Percentiles rank a stretch among this genome's conserved stretches.
These are phyloP conservation scores for Neofusicoccum parvum DNA, from an alignment of 2,329 filamentous ascomycete species.

Conservation along the genomic window DNA sequence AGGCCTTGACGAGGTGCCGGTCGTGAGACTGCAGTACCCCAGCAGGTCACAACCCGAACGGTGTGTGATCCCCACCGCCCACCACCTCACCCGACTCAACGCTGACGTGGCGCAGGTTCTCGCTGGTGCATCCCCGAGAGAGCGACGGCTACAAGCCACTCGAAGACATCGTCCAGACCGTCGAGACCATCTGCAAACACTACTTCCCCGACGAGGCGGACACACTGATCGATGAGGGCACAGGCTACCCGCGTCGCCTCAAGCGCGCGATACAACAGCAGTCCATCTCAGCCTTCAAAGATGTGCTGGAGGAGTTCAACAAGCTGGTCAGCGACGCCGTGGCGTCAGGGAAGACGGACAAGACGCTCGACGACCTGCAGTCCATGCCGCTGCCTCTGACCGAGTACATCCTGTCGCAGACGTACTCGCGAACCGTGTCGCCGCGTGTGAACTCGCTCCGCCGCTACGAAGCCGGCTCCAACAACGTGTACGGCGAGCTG, in stretches of 20 bases:
- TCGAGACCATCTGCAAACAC: conserved; percentile 65
- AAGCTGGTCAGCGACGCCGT: conserved; percentile 65
- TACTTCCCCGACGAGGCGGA: conserved; percentile 73
- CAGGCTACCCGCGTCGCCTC: conserved; percentile 75
- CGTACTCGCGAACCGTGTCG: conserved; percentile 90
- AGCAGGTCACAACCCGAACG: conserved; percentile 69
- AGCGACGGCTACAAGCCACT: conserved; percentile 67
- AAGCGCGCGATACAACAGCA: conserved; percentile 72
- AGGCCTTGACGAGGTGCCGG: conserved; percentile 44
- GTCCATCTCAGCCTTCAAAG: conserved; percentile 69
- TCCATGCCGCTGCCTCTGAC: conserved; percentile 67
- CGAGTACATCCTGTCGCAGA: conserved; percentile 80
- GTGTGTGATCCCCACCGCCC: conserved; percentile 46
- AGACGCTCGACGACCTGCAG: conserved; percentile 71
- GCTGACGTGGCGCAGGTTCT: conserved; percentile 54
- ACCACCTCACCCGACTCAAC: conserved; percentile 27
- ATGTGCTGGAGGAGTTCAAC: conserved; percentile 78
- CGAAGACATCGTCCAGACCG: conserved; percentile 60
- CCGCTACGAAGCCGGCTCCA: conserved; percentile 85
- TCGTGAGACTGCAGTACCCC: conserved; percentile 80
- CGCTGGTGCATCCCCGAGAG: conserved; percentile 77
- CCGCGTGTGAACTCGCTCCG: conserved; percentile 81
- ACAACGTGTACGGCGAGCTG: conserved; percentile 94
- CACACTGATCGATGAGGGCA: conserved; percentile 70
- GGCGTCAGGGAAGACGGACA: conserved; percentile 66